phyloP scores from a whole-genome alignment of 306 rosid species.

The Vachellia pachyceras region DNA sequence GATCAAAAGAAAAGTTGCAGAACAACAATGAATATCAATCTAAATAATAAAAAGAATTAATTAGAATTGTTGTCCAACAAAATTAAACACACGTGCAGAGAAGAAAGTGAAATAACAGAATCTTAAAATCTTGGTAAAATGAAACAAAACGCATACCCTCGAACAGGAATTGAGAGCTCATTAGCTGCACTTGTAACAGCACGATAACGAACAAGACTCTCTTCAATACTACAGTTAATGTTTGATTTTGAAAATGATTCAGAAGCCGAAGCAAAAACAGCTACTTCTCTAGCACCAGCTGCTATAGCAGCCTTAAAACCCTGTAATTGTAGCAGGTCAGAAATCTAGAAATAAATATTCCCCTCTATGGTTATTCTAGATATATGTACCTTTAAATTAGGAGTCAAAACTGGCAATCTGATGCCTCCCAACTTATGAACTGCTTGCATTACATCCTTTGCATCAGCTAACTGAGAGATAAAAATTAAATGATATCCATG shows the following conservation, averaged over 20 bases:
- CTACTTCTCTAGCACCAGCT: conserved; percentile 78
- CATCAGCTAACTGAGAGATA: conserved; percentile 66
- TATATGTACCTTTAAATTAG: conserved; percentile 63
- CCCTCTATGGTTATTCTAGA: not conserved
- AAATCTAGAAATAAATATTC: not conserved
- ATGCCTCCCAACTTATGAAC: conserved; percentile 56
- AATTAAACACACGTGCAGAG: not conserved
- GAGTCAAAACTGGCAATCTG: conserved; percentile 72
- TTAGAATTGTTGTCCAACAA: conserved; percentile 11
- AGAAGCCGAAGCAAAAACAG: conserved; percentile 79
- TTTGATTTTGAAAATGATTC: conserved; percentile 77
- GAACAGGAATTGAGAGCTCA: conserved; percentile 67
- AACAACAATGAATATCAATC: conserved; percentile 7
- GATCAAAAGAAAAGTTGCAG: not conserved
- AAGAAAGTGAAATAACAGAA: conserved; percentile 22
- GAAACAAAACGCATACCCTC: conserved; percentile 56
- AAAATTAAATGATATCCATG: conserved; percentile 5
- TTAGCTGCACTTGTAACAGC: conserved; percentile 71
- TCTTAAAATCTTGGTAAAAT: conserved; percentile 21
- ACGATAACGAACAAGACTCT: conserved; percentile 65
- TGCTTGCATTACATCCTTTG: conserved; percentile 67
- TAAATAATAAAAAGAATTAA: conserved; percentile 5
- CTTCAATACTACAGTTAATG: conserved; percentile 78
- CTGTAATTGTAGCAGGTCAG: conserved; percentile 42
- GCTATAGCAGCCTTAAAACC: conserved; percentile 75